phyloP scores from a whole-genome alignment of 805 yeast species.

The Lachancea nothofagi region DNA sequence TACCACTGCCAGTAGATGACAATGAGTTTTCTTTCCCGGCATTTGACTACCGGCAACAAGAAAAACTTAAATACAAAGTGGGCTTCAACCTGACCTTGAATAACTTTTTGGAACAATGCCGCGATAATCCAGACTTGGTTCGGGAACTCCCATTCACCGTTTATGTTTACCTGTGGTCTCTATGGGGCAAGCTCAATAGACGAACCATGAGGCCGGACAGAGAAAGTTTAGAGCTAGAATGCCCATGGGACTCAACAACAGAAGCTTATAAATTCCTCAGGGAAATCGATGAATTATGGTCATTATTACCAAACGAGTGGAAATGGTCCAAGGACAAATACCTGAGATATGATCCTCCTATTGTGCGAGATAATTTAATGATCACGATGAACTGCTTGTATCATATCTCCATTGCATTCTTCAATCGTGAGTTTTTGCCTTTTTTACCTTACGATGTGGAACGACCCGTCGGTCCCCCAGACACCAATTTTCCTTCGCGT shows the following conservation, averaged over 20 bases:
- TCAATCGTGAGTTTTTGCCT: slow-evolving; percentile 11
- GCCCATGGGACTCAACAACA: slow-evolving; percentile 12
- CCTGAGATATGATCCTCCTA: neutral
- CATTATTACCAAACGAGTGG: slow-evolving; percentile 6
- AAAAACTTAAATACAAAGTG: neutral
- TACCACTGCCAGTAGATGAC: slow-evolving; percentile 7
- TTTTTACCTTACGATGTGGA: slow-evolving; percentile 9
- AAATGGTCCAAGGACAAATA: slow-evolving; percentile 5
- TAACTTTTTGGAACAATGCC: neutral
- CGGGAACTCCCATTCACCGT: slow-evolving; percentile 2
- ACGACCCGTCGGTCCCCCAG: slow-evolving; percentile 11
- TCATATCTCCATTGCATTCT: slow-evolving; percentile 2
- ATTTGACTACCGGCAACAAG: neutral
- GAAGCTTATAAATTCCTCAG: slow-evolving; percentile 4
- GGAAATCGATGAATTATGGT: slow-evolving; percentile 5
- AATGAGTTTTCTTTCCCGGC: slow-evolving; percentile 4
- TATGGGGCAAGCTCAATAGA: slow-evolving; percentile 10
- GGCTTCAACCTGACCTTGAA: slow-evolving; percentile 1
- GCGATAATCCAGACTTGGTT: neutral
- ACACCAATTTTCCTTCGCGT: slow-evolving; percentile 6
- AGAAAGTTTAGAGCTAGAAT: slow-evolving; percentile 1
- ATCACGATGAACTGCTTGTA: slow-evolving; percentile 9
- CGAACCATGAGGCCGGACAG: slow-evolving; percentile 9
- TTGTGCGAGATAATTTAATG: slow-evolving; percentile 1
- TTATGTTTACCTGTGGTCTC: slow-evolving; percentile 3